Evolutionary conservation across 306 rosid species (phyloP), one percentile per base, ranked within the genome.

Genomic region (Biancaea sappan): DNA sequence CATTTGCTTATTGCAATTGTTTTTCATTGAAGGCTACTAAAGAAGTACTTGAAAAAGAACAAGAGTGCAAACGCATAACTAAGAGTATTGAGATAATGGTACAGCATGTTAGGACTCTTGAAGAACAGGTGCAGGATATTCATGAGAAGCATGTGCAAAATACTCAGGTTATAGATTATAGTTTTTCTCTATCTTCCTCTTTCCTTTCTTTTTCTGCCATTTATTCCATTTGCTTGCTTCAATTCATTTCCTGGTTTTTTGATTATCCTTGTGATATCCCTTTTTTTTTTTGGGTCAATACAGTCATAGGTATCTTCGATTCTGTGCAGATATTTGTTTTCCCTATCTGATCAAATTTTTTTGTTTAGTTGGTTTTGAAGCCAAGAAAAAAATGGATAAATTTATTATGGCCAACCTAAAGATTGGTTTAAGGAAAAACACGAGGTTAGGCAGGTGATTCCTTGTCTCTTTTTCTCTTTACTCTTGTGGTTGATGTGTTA

Each of bases 91-190:
- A 82, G 78, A 91, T 85, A 75, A 53, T 85, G 90, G 69, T 25
- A 43, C 73, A 64, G 18, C 78, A 47, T 56, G 75, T 73, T 40
- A 84, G 80, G 82, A 71, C n/a, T 26, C 87, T 91, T 63, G 83
- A 91, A 82, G 87, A 72, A 75, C 96, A 89, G 82, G 80, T 87
- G 62, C 82, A 78, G 61, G 94, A 87, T 57, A 82, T 86, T 44
- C 86, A 75, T 25, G 97, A 94, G 77, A 91, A 83, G 85, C 87
- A 91, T 59, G 72, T 18, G 4, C 84, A 81, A 85, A 76, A 77
- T 63, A 87, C 97, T 41, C 96, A 91, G 98, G 98, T 94, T 66
- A 40, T 74, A 24, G 53, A 50, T 65, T 59, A 15, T 10, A 18
- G 64, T 56, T 69, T 58, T 64, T 44, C n/a, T 72, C 68, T 37